Evolutionary conservation across 768 basidiomycete genomes (phyloP), one percentile per base, ranked within the genome.

Genomic region (Lyophyllum shimeji): DNA sequence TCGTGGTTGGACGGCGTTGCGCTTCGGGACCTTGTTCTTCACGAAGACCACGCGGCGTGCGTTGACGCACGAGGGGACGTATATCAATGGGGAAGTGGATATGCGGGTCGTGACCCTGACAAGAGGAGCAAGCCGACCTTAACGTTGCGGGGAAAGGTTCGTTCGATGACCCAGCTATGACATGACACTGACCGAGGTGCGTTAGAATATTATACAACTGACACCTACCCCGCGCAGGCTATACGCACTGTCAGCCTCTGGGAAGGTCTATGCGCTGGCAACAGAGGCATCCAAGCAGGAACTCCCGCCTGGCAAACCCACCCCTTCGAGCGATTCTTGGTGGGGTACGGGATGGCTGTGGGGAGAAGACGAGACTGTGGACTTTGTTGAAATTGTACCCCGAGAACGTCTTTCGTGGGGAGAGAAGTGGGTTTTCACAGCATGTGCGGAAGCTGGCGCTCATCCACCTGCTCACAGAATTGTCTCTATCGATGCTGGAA

Each of bases 1-100:
- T 68, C 71, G 20, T 89, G 86, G 82, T 71, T 94, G 29, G 76
- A 85, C 50, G 81, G 82, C 53, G 77, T 86, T 46, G 89, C 90
- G 3, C 75, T 94, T 13, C 83, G 90, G 8, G 90, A 93, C 63
- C 66, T 93, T 34, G 83, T 78, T 12, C 70, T 93, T 24, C 85
- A 91, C 51, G 76, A 81, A 54, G 74, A 71, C 29, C 84, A 89
- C 59, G 89, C 83, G 0, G 90, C 85, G 13, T 91, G 89, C 58
- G 82, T 93, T 18, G 90, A 93, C 64, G 84, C 83, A 7, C 78
- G 81, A 33, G 93, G 92, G 23, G 86, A 95, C 61, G 85, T 92
- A 2, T 89, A 90, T 63, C 90, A 93, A 62, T 94, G 91, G 91
- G 91, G 91, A 0, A 76, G 78, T 40, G 86, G 81, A 0, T 89